Conservation (phyloP, 2,329 filamentous ascomycete species). For the Elsinoe batatas region DNA sequence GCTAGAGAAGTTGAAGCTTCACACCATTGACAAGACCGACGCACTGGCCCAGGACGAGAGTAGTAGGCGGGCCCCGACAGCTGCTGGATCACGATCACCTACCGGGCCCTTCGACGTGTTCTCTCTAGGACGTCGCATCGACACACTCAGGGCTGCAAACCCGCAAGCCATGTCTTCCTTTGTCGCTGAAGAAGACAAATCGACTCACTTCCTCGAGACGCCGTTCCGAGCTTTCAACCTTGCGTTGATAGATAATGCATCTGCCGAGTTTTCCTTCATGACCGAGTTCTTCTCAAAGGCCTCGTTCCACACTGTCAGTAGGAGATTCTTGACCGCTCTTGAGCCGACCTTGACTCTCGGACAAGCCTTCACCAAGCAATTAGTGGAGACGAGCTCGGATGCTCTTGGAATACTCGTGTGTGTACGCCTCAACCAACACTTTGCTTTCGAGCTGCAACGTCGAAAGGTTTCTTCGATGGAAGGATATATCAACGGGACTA, state of each 20-base stretch:
- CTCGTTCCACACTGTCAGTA: conserved; percentile 65
- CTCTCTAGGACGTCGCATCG: conserved; percentile 74
- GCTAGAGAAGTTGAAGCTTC: conserved; percentile 73
- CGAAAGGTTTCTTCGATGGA: conserved; percentile 84
- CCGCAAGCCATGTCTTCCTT: conserved; percentile 75
- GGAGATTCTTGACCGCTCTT: conserved; percentile 80
- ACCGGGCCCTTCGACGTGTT: conserved; percentile 73
- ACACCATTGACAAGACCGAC: conserved; percentile 73
- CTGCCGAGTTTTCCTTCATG: conserved; percentile 89
- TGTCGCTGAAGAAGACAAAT: conserved; percentile 80
- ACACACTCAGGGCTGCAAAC: conserved; percentile 64
- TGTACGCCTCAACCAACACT: conserved; percentile 84
- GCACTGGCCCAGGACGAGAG: conserved; percentile 61
- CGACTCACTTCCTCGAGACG: conserved; percentile 76
- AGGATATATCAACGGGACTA: conserved; percentile 84
- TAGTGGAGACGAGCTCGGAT: conserved; percentile 70
- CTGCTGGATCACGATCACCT: conserved; percentile 42
- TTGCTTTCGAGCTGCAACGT: conserved; percentile 87
- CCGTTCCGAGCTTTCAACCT: conserved; percentile 93
- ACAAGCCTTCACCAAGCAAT: conserved; percentile 61
- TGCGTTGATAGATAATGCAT: conserved; percentile 85
- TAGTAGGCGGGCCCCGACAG: conserved; percentile 35
- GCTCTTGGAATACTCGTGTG: conserved; percentile 81
- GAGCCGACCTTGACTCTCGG: conserved; percentile 82
- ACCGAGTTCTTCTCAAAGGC: conserved; percentile 79